Evolutionary conservation across 257 asterid genomes (phyloP), one percentile per base, ranked within the genome.

Genomic region (Petunia axillaris): DNA sequence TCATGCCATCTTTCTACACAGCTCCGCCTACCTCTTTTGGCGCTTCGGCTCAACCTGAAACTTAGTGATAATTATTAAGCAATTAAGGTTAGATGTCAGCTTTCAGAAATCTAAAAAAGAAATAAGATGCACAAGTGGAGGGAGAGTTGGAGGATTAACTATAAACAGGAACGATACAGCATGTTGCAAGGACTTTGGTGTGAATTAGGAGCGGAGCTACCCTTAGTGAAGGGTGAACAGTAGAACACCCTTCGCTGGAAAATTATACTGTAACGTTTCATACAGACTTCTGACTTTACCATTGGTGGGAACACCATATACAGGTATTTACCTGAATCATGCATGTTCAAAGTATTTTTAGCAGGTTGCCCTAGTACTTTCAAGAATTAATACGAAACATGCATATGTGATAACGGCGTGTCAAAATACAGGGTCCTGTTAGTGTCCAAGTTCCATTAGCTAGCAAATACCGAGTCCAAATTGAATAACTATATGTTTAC

Each of bases 21-120:
- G 50, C 60, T 35, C 38, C 11, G 62, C 81, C 75, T 85, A 89
- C 84, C 81, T 87, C 89, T 82, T 89, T 84, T 83, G 91, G 77
- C 93, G 90, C 84, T 89, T 89, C 15, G 83, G 71, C 86, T 39
- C 89, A 57, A 71, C 87, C 93, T 89, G 87, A 50, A 85, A 43
- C 36, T 46, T 71, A 5, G 52, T 25, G 3, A 71, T 43, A 71
- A 48, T 71, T 10, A 25, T 48, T 25, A 71, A 48, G 59, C 76
- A 70, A 46, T 46, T 46, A 53, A 8, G 58, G 16, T 58, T 8
- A 8, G 41, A 25, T 25, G 25, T 25, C 25, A 25, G 25, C 25
- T 25, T 25, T 25, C 25, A 25, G 25, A 25, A 25, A 25, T 25
- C 25, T 25, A 25, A 25, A 25, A 25, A 25, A 25, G 25, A 25